Conservation (phyloP, 352 stramenopile genomes). For the Phytophthora macrochlamydospora region DNA sequence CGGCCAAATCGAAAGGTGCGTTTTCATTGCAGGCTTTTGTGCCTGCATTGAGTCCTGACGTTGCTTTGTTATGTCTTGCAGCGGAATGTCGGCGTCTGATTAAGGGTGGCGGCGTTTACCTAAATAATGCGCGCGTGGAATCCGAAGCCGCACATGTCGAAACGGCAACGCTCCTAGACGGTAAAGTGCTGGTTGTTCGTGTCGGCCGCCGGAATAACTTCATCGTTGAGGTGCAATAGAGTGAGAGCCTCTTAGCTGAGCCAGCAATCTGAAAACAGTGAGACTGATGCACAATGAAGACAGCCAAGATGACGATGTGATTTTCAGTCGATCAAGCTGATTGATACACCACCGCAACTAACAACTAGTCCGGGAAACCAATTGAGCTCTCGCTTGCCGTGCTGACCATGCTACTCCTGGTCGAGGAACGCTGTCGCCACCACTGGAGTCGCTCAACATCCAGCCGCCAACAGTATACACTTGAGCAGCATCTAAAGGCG, state of each 20-base stretch:
- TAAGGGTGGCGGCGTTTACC: conserved; percentile 94
- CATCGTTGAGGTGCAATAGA: conserved; percentile 64
- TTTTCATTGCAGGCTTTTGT: background rate
- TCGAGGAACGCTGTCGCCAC: background rate
- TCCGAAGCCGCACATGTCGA: conserved; percentile 45
- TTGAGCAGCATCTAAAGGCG: background rate
- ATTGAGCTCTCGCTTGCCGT: background rate
- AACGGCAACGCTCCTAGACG: conserved; percentile 63
- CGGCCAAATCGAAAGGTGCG: conserved; percentile 91
- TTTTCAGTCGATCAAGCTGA: background rate
- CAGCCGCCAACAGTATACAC: background rate
- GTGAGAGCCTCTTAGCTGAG: background rate
- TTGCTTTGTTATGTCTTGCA: conserved; percentile 20
- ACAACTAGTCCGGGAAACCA: background rate
- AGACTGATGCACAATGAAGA: no score
- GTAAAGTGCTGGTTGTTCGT: conserved; percentile 70
- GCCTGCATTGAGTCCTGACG: conserved; percentile 7
- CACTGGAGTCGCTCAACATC: background rate
- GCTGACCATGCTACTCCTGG: background rate
- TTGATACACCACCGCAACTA: background rate
- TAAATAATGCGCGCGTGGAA: conserved; percentile 90
- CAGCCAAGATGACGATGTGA: no score
- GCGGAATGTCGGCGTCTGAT: conserved; percentile 96
- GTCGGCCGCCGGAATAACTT: conserved; percentile 84
- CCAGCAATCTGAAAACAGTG: no score